Evolutionary conservation across 2,329 filamentous ascomycete species (phyloP).

Genomic region (Fonsecaea multimorphosa): DNA sequence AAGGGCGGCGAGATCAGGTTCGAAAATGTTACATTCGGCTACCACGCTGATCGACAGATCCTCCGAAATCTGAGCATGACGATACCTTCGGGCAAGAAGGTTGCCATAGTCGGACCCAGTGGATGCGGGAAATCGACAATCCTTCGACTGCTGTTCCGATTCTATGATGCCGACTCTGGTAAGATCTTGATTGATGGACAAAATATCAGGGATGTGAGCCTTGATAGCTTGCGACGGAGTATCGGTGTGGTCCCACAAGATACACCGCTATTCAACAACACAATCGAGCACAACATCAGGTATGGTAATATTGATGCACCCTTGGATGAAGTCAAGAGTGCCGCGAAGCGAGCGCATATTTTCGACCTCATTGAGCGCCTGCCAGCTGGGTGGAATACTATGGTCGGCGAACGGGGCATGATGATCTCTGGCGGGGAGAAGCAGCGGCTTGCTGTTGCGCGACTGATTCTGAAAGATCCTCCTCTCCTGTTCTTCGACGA

Average conservation of each 20-base stretch:
- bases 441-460: slow-evolving; percentile 85
- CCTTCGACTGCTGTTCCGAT: slow-evolving; percentile 87
- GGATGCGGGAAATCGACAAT: slow-evolving; percentile 97
- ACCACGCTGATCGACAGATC: slow-evolving; percentile 84
- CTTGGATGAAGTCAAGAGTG: slow-evolving; percentile 73
- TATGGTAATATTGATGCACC: slow-evolving; percentile 84
- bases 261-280: slow-evolving; percentile 95
- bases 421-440: slow-evolving; percentile 87
- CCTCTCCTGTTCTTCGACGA: slow-evolving; percentile 88
- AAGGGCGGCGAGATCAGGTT: slow-evolving; percentile 89
- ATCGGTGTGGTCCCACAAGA: slow-evolving; percentile 98
- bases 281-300: slow-evolving; percentile 91
- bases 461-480: slow-evolving; percentile 81
- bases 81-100: slow-evolving; percentile 93
- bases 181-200: slow-evolving; percentile 91
- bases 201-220: slow-evolving; percentile 79
- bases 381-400: slow-evolving; percentile 82
- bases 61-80: slow-evolving; percentile 82
- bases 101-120: slow-evolving; percentile 91
- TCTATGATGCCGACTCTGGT: slow-evolving; percentile 85
- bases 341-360: slow-evolving; percentile 81
- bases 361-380: slow-evolving; percentile 80
- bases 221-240: slow-evolving; percentile 80
- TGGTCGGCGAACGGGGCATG: slow-evolving; percentile 86
- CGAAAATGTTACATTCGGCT: slow-evolving; percentile 93